Conservation (phyloP, 73 alveolate species). For the Paramecium sexaurelia region DNA sequence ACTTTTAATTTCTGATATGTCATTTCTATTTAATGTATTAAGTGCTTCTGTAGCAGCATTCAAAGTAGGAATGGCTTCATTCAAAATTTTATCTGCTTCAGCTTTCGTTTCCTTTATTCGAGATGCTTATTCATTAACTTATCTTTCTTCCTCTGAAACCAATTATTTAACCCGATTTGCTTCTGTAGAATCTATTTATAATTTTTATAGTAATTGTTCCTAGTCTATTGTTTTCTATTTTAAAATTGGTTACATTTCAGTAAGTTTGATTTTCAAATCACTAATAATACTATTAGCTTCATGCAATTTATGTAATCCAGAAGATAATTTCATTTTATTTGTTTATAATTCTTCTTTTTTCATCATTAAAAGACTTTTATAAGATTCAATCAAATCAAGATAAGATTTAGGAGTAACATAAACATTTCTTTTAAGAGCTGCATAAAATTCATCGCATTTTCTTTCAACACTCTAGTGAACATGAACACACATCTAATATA, state of each 20-base stretch:
- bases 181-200: constrained; percentile 72
- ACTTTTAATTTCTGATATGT: constrained; percentile 87
- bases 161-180: constrained; percentile 78
- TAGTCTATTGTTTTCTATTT: constrained; percentile 75
- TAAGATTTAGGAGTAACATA: constrained; percentile 95
- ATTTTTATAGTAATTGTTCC: constrained; percentile 69
- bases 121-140: constrained; percentile 76
- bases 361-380: constrained; percentile 78
- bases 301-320: constrained; percentile 80
- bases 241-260: constrained; percentile 81
- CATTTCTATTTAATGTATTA: constrained; percentile 85
- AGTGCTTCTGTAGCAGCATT: constrained; percentile 92
- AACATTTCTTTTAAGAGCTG: constrained; percentile 87
- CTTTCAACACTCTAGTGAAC: constrained; percentile 77
- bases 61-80: constrained; percentile 88
- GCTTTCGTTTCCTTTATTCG: constrained; percentile 84
- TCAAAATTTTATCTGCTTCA: constrained; percentile 87
- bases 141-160: constrained; percentile 82
- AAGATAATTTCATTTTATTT: constrained; percentile 71
- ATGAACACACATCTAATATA: constrained; percentile 77
- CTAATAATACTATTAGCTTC: constrained; percentile 80
- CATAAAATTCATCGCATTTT: constrained; percentile 72
- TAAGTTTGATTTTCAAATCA: constrained; percentile 73
- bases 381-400: constrained; percentile 85
- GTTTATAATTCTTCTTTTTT: constrained; percentile 77